Evolutionary conservation across 805 yeast species (phyloP).

Genomic region (Monosporozyma servazzii): DNA sequence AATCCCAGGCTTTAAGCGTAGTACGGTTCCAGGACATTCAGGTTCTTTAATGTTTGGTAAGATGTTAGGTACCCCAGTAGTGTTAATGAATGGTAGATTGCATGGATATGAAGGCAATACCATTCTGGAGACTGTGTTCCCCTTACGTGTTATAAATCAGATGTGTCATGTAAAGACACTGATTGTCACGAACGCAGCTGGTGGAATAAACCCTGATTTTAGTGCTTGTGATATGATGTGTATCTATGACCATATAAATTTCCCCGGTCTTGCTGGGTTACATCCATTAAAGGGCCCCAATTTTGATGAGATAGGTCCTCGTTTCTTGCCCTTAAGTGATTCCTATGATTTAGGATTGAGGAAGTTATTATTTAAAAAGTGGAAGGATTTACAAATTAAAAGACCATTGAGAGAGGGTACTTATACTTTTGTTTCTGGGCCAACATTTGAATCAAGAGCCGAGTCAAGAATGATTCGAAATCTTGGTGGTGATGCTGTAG

Average conservation of each 20-base stretch:
- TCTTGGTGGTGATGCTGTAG: slow-evolving; percentile 89
- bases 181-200: slow-evolving; percentile 93
- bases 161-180: slow-evolving; percentile 49
- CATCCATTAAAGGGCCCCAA: slow-evolving; percentile 88
- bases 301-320: slow-evolving; percentile 67
- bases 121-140: slow-evolving; percentile 76
- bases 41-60: slow-evolving; percentile 75
- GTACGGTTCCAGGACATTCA: slow-evolving; percentile 87
- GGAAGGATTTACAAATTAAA: slow-evolving; percentile 36
- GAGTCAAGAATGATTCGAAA: slow-evolving; percentile 68
- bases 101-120: slow-evolving; percentile 89
- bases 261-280: slow-evolving; percentile 84
- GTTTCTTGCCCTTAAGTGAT: slow-evolving; percentile 82
- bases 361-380: slow-evolving; percentile 46
- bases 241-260: slow-evolving; percentile 76
- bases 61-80: slow-evolving; percentile 66
- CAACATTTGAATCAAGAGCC: slow-evolving; percentile 88
- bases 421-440: slow-evolving; percentile 81
- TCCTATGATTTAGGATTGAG: slow-evolving; percentile 77
- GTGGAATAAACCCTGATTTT: slow-evolving; percentile 63
- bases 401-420: slow-evolving; percentile 80
- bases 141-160: slow-evolving; percentile 62
- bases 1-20: slow-evolving; percentile 71
- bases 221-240: slow-evolving; percentile 88
- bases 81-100: slow-evolving; percentile 89